Evolutionary conservation across 805 yeast species (phyloP).

Genomic region (Geotrichum ghanense): DNA sequence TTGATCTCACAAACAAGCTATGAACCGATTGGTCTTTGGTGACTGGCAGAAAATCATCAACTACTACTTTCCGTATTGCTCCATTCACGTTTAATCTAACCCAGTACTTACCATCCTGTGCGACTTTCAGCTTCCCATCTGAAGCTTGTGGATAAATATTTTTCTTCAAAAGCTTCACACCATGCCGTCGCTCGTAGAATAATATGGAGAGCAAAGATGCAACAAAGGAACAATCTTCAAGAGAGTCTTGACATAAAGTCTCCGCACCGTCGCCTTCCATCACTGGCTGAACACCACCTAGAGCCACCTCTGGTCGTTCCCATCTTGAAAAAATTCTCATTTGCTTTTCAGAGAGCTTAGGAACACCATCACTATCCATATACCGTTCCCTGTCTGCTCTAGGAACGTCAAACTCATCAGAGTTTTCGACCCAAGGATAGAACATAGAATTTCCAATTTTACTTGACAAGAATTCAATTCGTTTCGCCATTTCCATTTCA

Average conservation of each 20-base stretch:
- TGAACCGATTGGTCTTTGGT: constrained; percentile 7
- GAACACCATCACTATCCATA: constrained; percentile 14
- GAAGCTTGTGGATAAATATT: constrained; percentile 17
- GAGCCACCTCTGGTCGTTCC: constrained; percentile 12
- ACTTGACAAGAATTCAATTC: constrained; percentile 1
- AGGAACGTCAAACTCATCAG: neutral
- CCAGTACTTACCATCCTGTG: constrained; percentile 24
- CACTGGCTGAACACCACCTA: constrained; percentile 6
- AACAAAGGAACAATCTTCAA: constrained; percentile 67
- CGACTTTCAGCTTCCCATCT: constrained; percentile 11
- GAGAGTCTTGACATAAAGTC: constrained; percentile 15
- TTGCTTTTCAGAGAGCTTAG: constrained; percentile 11
- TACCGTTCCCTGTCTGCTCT: constrained; percentile 2
- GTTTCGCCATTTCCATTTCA: neutral
- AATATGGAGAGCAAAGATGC: constrained; percentile 49
- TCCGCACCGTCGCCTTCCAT: constrained; percentile 7
- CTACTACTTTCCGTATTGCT: constrained; percentile 31
- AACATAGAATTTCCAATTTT: constrained; percentile 8
- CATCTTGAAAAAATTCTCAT: constrained; percentile 9
- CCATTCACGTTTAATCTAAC: constrained; percentile 45
- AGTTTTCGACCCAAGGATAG: constrained; percentile 11
- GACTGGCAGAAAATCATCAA: constrained; percentile 38
- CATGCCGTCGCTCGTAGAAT: constrained; percentile 16
- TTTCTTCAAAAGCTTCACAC: constrained; percentile 11
- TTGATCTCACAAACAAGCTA: constrained; percentile 29